Conservation (phyloP, 352 stramenopile species). For the Pythium diclinum region DNA sequence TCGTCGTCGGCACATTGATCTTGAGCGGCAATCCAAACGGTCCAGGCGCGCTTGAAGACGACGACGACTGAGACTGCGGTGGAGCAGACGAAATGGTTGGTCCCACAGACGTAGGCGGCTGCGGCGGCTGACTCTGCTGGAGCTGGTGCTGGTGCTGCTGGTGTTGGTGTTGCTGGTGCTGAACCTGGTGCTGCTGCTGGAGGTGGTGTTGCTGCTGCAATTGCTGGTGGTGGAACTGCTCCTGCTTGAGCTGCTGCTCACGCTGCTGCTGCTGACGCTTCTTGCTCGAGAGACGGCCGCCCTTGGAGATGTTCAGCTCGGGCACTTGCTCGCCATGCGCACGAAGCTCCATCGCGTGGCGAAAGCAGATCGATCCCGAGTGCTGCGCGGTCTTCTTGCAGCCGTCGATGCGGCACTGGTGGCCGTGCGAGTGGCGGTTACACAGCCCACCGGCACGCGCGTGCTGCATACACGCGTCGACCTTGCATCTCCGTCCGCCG, state of each 20-base stretch:
- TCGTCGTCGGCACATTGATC: slow-evolving; percentile 67
- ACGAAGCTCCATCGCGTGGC: slow-evolving; percentile 72
- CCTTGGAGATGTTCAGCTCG: slow-evolving; percentile 77
- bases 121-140: background rate
- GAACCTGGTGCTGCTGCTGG: slow-evolving; percentile 31
- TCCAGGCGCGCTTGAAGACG: slow-evolving; percentile 28
- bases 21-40: slow-evolving; percentile 66
- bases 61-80: slow-evolving; percentile 7
- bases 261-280: slow-evolving; percentile 67
- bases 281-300: slow-evolving; percentile 63
- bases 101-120: slow-evolving; percentile 2
- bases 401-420: slow-evolving; percentile 71
- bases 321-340: slow-evolving; percentile 66
- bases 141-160: slow-evolving; percentile 14
- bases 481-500: slow-evolving; percentile 63
- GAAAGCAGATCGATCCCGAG: slow-evolving; percentile 71
- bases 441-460: slow-evolving; percentile 64
- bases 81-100: slow-evolving; percentile 7
- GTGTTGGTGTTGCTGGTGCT: slow-evolving; percentile 27
- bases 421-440: slow-evolving; percentile 70
- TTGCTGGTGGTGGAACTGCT: slow-evolving; percentile 75
- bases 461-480: slow-evolving; percentile 74
- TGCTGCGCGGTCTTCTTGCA: slow-evolving; percentile 83
- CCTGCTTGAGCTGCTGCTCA: slow-evolving; percentile 69
- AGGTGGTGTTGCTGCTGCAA: slow-evolving; percentile 61